Conservation (phyloP, 2,329 filamentous ascomycete genomes). For the Triangularia setosa region DNA sequence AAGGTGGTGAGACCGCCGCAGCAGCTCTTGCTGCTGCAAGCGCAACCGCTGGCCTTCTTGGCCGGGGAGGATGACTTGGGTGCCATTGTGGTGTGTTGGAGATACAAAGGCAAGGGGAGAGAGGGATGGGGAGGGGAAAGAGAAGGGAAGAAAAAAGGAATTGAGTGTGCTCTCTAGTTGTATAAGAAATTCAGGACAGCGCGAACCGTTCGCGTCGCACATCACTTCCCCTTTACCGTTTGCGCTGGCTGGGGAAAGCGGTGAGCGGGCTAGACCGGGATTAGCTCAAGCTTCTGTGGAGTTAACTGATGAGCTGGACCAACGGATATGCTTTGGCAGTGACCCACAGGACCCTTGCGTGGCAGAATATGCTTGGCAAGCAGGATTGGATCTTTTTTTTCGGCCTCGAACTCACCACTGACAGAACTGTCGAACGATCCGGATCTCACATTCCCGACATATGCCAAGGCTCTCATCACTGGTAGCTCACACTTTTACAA, state of each 20-base stretch:
- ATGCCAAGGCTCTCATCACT: neutral
- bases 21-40: constrained; percentile 12
- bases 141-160: neutral
- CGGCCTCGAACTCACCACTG: neutral
- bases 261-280: constrained; percentile 4
- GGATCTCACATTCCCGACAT: constrained; percentile 15
- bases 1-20: constrained; percentile 32
- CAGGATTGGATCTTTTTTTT: constrained; percentile 9
- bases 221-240: neutral
- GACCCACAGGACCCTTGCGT: constrained; percentile 5
- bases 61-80: constrained; percentile 14
- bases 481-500: neutral
- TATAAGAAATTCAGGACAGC: constrained; percentile 1
- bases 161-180: neutral
- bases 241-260: constrained; percentile 4
- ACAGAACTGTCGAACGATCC: constrained; percentile 17
- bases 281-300: neutral
- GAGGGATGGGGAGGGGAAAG: neutral
- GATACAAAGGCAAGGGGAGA: neutral
- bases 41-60: constrained; percentile 12
- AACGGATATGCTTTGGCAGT: neutral
- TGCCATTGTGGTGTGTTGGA: constrained; percentile 20
- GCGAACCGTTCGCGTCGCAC: constrained; percentile 1
- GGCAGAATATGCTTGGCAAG: constrained; percentile 14
- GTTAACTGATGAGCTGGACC: neutral